phyloP scores from a whole-genome alignment of 2,329 filamentous ascomycete genomes.

The Neurospora sp. region DNA sequence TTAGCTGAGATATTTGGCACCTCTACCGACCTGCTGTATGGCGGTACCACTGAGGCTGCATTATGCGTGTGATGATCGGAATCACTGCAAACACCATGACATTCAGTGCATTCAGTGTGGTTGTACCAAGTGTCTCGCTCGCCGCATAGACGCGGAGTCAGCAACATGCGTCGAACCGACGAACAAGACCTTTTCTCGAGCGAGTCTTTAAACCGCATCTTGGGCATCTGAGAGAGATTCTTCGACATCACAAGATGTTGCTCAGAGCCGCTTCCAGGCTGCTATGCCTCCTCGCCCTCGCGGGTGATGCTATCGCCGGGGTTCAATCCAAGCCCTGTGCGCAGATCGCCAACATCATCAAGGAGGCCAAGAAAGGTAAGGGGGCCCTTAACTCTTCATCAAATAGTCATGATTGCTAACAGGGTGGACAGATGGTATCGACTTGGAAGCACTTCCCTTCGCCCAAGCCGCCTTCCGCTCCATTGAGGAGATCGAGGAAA shows the following conservation, averaged over 20 bases:
- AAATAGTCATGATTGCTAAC: too few species aligned
- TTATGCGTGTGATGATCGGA: not conserved
- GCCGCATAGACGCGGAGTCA: not conserved
- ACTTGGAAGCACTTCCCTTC: slow-evolving; percentile 1
- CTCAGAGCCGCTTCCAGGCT: not conserved
- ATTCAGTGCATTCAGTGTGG: not conserved
- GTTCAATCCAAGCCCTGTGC: not conserved
- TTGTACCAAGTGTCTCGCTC: not conserved
- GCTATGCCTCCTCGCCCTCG: not conserved
- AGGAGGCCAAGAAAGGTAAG: not conserved
- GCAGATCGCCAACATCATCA: not conserved
- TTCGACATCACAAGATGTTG: not conserved
- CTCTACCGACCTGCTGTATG: not conserved
- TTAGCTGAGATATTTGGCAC: not conserved
- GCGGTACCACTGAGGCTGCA: not conserved
- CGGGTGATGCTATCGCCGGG: not conserved
- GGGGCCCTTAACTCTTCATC: too few species aligned
- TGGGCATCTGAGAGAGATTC: not conserved
- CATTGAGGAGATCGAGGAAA: not conserved
- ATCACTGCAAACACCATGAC: not conserved
- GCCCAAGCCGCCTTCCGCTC: slow-evolving; percentile 2
- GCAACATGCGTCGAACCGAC: not conserved
- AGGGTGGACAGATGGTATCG: not conserved
- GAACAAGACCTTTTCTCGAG: not conserved
- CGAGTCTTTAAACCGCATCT: not conserved